Conservation (phyloP, 805 yeast species). For the Candida golubevii region DNA sequence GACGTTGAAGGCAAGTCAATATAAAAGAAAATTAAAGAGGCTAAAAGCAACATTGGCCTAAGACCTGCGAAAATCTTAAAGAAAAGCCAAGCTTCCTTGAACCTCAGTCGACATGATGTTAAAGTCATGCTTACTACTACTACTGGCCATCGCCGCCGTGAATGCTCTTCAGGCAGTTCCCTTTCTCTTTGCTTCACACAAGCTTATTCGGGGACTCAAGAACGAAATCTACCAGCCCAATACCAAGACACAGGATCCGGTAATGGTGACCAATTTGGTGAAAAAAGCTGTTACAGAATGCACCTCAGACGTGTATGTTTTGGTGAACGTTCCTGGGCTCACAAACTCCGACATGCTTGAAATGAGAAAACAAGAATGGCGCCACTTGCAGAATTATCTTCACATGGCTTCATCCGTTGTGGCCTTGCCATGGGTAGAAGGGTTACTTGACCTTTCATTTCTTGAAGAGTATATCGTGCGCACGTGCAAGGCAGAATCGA, state of each 20-base stretch:
- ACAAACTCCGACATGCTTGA: constrained; percentile 25
- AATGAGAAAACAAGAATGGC: constrained; percentile 38
- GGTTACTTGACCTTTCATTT: constrained; percentile 38
- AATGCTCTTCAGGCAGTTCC: constrained; percentile 25
- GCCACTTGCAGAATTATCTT: constrained; percentile 47
- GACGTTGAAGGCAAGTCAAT: too few species aligned
- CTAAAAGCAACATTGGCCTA: too few species aligned
- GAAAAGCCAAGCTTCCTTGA: too few species aligned
- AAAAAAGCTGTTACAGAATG: constrained; percentile 36
- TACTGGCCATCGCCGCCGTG: not conserved
- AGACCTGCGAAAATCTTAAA: too few species aligned
- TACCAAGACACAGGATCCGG: constrained; percentile 19
- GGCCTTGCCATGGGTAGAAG: constrained; percentile 50
- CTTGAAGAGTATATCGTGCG: constrained; percentile 39
- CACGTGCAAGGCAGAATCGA: constrained; percentile 50
- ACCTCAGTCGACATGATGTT: not conserved
- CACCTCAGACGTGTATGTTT: constrained; percentile 34
- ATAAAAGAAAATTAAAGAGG: too few species aligned
- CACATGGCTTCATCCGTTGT: constrained; percentile 57
- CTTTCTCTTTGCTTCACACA: constrained; percentile 37
- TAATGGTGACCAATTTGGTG: constrained; percentile 29
- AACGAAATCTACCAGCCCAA: constrained; percentile 20
- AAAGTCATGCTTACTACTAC: not conserved
- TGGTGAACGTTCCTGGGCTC: constrained; percentile 39
- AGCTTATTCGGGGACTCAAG: constrained; percentile 30